phyloP scores from a whole-genome alignment of 2,329 filamentous ascomycete genomes.

The Sphaceloma murrayae region DNA sequence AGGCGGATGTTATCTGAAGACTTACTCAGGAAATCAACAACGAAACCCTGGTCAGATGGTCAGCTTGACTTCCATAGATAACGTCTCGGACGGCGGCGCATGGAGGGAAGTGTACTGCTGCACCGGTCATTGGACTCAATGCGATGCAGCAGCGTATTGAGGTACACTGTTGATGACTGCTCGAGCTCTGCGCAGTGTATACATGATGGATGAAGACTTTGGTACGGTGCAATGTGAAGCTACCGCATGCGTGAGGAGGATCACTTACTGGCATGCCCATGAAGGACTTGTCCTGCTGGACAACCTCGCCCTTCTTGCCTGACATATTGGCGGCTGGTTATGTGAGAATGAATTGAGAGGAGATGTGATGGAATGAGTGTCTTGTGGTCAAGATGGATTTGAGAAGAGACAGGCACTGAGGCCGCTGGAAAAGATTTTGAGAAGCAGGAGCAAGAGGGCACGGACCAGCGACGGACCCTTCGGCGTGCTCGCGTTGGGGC shows the following conservation, averaged over 20 bases:
- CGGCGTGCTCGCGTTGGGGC: not conserved
- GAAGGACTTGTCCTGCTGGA: constrained; percentile 45
- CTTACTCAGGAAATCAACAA: constrained; percentile 99
- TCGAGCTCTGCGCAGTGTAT: constrained; percentile 18
- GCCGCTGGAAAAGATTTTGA: not conserved
- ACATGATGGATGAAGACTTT: constrained; percentile 9
- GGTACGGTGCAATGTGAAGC: constrained; percentile 16
- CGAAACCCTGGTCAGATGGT: constrained; percentile 58
- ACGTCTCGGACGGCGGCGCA: not conserved
- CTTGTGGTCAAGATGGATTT: constrained; percentile 7
- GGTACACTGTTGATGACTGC: constrained; percentile 1
- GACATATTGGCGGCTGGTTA: constrained; percentile 31
- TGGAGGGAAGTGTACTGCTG: too few species aligned
- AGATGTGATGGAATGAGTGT: constrained; percentile 16
- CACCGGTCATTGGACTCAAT: not conserved
- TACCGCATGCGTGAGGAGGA: constrained; percentile 12
- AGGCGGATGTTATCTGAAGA: constrained; percentile 29
- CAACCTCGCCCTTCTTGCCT: constrained; percentile 39
- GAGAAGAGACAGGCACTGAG: not conserved
- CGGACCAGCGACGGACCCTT: not conserved
- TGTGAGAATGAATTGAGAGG: constrained; percentile 24
- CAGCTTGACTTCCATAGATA: constrained; percentile 18
- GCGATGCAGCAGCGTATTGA: not conserved
- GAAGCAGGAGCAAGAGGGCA: not conserved
- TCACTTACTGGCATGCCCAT: constrained; percentile 41